Evolutionary conservation across 768 basidiomycete genomes (phyloP).

Genomic region (Pulveroboletus sp.): DNA sequence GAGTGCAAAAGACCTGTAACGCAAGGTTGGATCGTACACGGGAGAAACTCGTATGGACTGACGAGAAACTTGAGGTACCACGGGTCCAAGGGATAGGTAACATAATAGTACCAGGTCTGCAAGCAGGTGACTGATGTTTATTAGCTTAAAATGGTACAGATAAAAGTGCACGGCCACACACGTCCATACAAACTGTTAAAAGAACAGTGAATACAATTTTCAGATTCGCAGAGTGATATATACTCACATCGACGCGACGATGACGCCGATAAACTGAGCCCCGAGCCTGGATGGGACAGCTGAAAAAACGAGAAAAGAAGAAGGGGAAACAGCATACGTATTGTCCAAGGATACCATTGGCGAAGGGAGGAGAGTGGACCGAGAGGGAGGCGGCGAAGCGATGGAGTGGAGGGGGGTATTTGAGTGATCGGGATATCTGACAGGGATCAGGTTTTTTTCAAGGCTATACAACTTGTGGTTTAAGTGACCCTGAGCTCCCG

Average conservation of each 20-base stretch:
- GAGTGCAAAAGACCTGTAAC: slow-evolving; percentile 45
- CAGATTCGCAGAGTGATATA: background rate
- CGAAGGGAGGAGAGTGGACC: too few relatives aligned
- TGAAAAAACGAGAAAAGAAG: background rate
- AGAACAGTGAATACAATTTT: slow-evolving; percentile 1
- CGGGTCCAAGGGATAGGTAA: slow-evolving; percentile 45
- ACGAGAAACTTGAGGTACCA: slow-evolving; percentile 50
- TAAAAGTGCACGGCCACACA: slow-evolving; percentile 17
- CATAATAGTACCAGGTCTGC: slow-evolving; percentile 55
- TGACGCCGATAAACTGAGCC: slow-evolving; percentile 48
- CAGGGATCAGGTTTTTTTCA: too few relatives aligned
- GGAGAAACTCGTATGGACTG: slow-evolving; percentile 11
- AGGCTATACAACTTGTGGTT: too few relatives aligned
- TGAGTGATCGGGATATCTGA: too few relatives aligned
- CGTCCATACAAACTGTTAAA: slow-evolving; percentile 48
- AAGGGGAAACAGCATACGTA: slow-evolving; percentile 27
- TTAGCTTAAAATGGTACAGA: background rate
- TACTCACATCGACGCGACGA: slow-evolving; percentile 48
- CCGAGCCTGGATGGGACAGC: slow-evolving; percentile 38
- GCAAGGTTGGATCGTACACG: background rate
- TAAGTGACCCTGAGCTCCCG: too few relatives aligned
- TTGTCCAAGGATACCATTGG: slow-evolving; percentile 21
- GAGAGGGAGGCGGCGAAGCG: too few relatives aligned
- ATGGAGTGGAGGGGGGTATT: too few relatives aligned
- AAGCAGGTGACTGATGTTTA: slow-evolving; percentile 46